A percentile compares a stretch with the other conserved stretches of the same genome.
phyloP scores from a whole-genome alignment of 2,329 filamentous ascomycete genomes.

The Ceratocystis alfenasii region DNA sequence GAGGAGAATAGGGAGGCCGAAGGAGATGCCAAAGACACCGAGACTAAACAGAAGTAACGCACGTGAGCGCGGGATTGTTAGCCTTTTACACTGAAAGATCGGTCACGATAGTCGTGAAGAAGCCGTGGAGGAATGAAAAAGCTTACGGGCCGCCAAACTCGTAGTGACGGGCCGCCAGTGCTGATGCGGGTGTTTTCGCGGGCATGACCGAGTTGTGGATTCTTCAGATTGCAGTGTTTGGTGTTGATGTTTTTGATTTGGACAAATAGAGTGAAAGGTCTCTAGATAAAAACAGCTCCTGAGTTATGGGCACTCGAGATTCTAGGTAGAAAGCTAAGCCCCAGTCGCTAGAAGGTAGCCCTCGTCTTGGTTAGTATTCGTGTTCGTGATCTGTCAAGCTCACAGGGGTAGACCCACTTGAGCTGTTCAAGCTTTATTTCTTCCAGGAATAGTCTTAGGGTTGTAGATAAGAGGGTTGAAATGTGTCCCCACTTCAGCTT shows the following conservation, averaged over 20 bases:
- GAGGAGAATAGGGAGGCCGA: conserved; percentile 66
- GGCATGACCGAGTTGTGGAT: conserved; percentile 6
- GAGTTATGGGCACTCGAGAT: background rate
- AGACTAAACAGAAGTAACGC: conserved; percentile 38
- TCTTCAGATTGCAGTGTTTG: background rate
- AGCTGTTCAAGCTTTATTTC: background rate
- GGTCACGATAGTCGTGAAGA: background rate
- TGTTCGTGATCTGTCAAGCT: conserved; percentile 5
- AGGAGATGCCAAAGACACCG: conserved; percentile 65
- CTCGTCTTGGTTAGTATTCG: background rate
- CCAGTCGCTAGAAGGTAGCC: background rate
- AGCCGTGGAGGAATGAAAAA: background rate
- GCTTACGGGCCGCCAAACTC: conserved; percentile 43
- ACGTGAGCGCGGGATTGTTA: background rate
- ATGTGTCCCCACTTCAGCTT: too few relatives aligned
- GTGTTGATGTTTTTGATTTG: background rate
- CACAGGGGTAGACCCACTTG: background rate
- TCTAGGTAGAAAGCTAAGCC: background rate
- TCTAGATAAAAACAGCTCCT: background rate
- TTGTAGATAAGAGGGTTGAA: background rate
- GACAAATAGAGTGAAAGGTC: background rate
- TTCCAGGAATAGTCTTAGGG: background rate
- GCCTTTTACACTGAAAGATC: background rate
- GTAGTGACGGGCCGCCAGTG: conserved; percentile 34
- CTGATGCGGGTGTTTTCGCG: conserved; percentile 24